Evolutionary conservation across 2,329 filamentous ascomycete species (phyloP), one percentile per base, ranked within the genome.

Genomic region (Mollisiaceae sp.): DNA sequence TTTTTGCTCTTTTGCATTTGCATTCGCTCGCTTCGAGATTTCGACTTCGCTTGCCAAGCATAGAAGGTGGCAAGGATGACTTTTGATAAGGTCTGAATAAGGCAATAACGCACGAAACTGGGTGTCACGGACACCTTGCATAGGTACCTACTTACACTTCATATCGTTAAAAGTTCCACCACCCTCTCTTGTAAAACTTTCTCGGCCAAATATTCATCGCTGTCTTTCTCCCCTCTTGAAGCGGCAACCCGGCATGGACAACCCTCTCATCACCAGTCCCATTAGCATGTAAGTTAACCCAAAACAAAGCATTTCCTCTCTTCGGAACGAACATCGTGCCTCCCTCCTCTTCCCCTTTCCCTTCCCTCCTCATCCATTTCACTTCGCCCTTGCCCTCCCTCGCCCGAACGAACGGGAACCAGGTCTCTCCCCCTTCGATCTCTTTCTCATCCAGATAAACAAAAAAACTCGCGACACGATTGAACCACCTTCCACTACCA

Each of bases 121-220:
- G 6, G 27, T 32, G 27, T 32, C 27, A 32, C 6, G 6, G 27
- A 32, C 27, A 32, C 27, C 27, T 32, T 32, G 27, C n/a, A n/a
- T n/a, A n/a, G n/a, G n/a, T n/a, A n/a, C n/a, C n/a, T n/a, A n/a
- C 27, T 32, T 32, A 32, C 27, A 32, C 27, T 32, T 20, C 18
- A 22, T 50, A 20, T 50, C 22, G 18, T 15, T 22, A n/a, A 9
- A 50, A 50, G 22, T 22, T 32, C 50, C 50, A 54, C 50, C 50
- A 54, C 8, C 24, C 50, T 24, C 24, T 54, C 22, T 22, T 55
- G 60, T 63, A 65, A 43, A 59, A 64, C 22, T 43, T 60, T 62
- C 67, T 69, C 24, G 67, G 67, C 69, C 67, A 69, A 62, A 69
- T 65, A 65, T 69, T 70, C 65, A 65, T 67, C 32, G 65, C 69